Percentiles rank a stretch among this genome's conserved stretches.
Evolutionary conservation across 148 eudicot species (phyloP).

Genomic region (Pharnaceum exiguum): DNA sequence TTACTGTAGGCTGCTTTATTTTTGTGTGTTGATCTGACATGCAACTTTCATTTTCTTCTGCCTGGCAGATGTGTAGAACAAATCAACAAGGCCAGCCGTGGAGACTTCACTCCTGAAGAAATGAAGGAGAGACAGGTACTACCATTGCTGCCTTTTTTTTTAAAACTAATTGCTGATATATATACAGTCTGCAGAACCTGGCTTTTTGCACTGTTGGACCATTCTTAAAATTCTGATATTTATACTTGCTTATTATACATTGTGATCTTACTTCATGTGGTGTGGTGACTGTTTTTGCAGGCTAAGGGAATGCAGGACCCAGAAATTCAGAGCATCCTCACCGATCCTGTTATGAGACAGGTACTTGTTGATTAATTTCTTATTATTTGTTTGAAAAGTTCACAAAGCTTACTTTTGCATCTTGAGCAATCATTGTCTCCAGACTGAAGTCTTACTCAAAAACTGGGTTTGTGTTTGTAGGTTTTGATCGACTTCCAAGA

Average conservation of each 20-base stretch:
- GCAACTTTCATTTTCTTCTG: neutral
- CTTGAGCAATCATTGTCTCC: too few relatives aligned
- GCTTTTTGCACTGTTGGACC: too few relatives aligned
- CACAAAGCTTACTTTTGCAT: too few relatives aligned
- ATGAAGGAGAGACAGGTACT: slow-evolving; percentile 94
- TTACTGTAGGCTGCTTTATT: too few relatives aligned
- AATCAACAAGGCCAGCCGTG: slow-evolving; percentile 86
- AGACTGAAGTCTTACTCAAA: neutral
- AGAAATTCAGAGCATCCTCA: slow-evolving; percentile 83
- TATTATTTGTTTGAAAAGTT: too few relatives aligned
- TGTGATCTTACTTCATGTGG: neutral
- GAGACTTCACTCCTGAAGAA: slow-evolving; percentile 88
- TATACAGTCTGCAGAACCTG: too few relatives aligned
- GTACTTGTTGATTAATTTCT: too few relatives aligned
- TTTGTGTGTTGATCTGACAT: too few relatives aligned
- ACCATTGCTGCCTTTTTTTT: too few relatives aligned
- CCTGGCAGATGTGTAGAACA: slow-evolving; percentile 70
- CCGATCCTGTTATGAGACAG: slow-evolving; percentile 99
- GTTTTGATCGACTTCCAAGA: slow-evolving; percentile 82
- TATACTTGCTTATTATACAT: neutral
- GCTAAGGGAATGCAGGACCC: slow-evolving; percentile 99
- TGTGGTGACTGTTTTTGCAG: slow-evolving; percentile 28
- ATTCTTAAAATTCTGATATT: too few relatives aligned
- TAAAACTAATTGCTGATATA: too few relatives aligned
- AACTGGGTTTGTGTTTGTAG: slow-evolving; percentile 16